Evolutionary conservation across 2,329 filamentous ascomycete species (phyloP).

Genomic region (Cladosporium sp.): DNA sequence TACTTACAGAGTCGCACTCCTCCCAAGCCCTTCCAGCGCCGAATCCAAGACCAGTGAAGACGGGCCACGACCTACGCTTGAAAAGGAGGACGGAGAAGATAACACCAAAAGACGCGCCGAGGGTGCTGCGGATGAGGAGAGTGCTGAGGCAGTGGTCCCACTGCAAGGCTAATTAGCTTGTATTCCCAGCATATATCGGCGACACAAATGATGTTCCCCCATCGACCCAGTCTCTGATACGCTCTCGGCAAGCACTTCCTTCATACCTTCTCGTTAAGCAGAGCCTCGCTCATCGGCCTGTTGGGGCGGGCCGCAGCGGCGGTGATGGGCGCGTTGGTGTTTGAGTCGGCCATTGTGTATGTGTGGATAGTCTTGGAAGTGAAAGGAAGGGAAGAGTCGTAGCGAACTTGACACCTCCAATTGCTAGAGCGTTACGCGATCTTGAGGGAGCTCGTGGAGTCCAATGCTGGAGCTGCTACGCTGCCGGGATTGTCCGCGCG

Average conservation of each 20-base stretch:
- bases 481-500: constrained; percentile 3
- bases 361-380: constrained; percentile 15
- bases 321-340: constrained; percentile 50
- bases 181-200: neutral
- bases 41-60: constrained; percentile 90
- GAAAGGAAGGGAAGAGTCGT: neutral
- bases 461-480: constrained; percentile 1
- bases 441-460: neutral
- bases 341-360: constrained; percentile 51
- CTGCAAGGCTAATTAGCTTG: constrained; percentile 42
- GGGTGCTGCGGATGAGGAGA: constrained; percentile 89
- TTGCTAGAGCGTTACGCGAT: neutral
- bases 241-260: neutral
- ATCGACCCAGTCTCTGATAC: too few species aligned
- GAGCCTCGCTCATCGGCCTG: constrained; percentile 88
- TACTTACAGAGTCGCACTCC: constrained; percentile 75
- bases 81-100: constrained; percentile 98
- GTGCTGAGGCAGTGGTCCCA: constrained; percentile 99
- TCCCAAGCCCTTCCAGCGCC: constrained; percentile 95
- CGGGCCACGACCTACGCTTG: constrained; percentile 96
- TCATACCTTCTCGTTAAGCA: constrained; percentile 96
- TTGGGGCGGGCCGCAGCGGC: constrained; percentile 59
- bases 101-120: constrained; percentile 94
- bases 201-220: too few species aligned
- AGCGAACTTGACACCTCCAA: constrained; percentile 3